A percentile compares a stretch with the other conserved stretches of the same genome.
Conservation (phyloP, 2,329 filamentous ascomycete species). For the Didymella glomerata region DNA sequence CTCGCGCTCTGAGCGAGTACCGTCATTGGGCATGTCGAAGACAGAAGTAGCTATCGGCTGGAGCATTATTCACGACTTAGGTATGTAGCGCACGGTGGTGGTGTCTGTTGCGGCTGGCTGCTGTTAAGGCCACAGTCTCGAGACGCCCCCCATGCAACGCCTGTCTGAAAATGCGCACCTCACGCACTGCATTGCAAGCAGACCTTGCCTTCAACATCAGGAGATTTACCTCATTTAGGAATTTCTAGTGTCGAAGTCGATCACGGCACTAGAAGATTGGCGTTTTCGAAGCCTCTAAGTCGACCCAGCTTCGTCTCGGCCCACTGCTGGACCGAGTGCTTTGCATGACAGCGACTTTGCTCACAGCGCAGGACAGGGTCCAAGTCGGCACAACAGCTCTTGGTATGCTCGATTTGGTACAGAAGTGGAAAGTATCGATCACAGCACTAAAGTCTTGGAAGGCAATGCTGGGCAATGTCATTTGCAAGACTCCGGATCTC, state of each 20-base stretch:
- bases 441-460: constrained; percentile 43
- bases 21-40: not conserved
- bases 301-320: constrained; percentile 12
- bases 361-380: constrained; percentile 6
- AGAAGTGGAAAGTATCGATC: constrained; percentile 27
- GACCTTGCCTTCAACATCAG: constrained; percentile 3
- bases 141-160: constrained; percentile 1
- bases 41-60: too few relatives aligned
- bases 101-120: too few relatives aligned
- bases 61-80: not conserved
- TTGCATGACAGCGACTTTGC: constrained; percentile 9
- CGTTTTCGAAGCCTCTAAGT: constrained; percentile 20
- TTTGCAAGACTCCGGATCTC: constrained; percentile 10
- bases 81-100: not conserved
- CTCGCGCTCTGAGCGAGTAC: not conserved
- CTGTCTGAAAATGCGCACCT: constrained; percentile 10
- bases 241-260: constrained; percentile 15
- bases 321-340: constrained; percentile 5
- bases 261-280: constrained; percentile 34
- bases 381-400: constrained; percentile 14
- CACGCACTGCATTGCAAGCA: constrained; percentile 3
- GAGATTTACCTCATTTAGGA: constrained; percentile 9
- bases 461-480: constrained; percentile 16
- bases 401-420: constrained; percentile 34
- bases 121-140: not conserved